Evolutionary conservation across 2,329 filamentous ascomycete genomes (phyloP).

Genomic region (Diaporthe destruens): DNA sequence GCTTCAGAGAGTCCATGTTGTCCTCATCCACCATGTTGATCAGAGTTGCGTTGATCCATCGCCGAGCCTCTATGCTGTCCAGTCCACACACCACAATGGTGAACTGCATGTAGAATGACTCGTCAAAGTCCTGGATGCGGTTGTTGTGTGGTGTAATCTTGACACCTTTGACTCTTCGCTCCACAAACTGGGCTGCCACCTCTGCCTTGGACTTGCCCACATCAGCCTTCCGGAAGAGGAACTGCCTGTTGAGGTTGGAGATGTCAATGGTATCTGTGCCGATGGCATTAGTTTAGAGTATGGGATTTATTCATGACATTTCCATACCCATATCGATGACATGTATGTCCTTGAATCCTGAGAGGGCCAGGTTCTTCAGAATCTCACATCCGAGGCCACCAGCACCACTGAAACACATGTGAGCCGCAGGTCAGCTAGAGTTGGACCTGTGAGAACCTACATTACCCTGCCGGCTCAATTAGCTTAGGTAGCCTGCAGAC

Average conservation of each 20-base stretch:
- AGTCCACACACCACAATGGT: constrained; percentile 93
- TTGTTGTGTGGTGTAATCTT: constrained; percentile 94
- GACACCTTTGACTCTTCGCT: constrained; percentile 89
- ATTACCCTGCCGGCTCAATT: constrained; percentile 60
- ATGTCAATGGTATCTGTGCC: constrained; percentile 92
- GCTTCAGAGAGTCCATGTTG: constrained; percentile 88
- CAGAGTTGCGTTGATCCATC: constrained; percentile 97
- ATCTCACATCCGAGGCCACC: constrained; percentile 97
- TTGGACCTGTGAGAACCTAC: constrained; percentile 52
- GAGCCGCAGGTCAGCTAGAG: constrained; percentile 39
- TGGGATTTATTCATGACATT: neutral
- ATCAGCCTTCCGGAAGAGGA: constrained; percentile 91
- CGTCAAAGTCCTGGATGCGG: constrained; percentile 96
- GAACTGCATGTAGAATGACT: constrained; percentile 97
- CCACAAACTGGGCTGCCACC: constrained; percentile 91
- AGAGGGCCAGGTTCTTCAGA: constrained; percentile 93
- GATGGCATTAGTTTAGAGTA: constrained; percentile 33
- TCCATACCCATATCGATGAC: constrained; percentile 96
- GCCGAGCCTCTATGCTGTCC: constrained; percentile 96
- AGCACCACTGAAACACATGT: constrained; percentile 74
- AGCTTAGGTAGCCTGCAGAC: constrained; percentile 34
- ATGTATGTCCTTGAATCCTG: constrained; percentile 96
- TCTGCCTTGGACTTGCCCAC: constrained; percentile 95
- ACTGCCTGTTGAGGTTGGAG: constrained; percentile 97
- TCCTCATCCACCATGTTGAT: constrained; percentile 90